Percentiles rank a stretch among this genome's conserved stretches.
Evolutionary conservation across 768 basidiomycete genomes (phyloP).

Genomic region (Suillus hirtellus): DNA sequence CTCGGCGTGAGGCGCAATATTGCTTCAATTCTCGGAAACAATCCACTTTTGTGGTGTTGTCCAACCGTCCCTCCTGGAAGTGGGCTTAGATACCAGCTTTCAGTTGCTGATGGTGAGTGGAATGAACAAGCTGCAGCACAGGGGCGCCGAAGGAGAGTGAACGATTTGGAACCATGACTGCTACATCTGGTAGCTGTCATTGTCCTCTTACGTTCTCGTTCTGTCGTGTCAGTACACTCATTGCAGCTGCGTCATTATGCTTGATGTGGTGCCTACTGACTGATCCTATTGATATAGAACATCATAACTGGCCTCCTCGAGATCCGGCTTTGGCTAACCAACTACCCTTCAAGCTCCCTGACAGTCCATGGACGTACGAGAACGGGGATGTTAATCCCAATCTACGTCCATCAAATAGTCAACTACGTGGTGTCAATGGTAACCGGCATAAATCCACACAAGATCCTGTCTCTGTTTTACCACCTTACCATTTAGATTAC

Average conservation of each 20-base stretch:
- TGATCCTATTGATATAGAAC: conserved; percentile 23
- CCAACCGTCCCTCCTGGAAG: conserved; percentile 66
- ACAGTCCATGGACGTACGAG: conserved; percentile 86
- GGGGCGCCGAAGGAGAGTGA: conserved; percentile 13
- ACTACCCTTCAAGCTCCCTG: conserved; percentile 48
- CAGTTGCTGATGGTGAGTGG: conserved; percentile 76
- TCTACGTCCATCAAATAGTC: conserved; percentile 62
- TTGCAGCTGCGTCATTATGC: conserved; percentile 14
- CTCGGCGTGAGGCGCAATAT: conserved; percentile 76
- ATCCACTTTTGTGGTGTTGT: conserved; percentile 82
- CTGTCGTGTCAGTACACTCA: conserved; percentile 3
- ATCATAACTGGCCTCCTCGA: conserved; percentile 69
- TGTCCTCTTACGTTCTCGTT: conserved; percentile 10
- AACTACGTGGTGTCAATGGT: conserved; percentile 31
- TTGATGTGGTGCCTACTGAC: conserved; percentile 29
- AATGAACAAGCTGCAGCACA: conserved; percentile 38
- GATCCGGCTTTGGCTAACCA: conserved; percentile 49
- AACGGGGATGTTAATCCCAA: conserved; percentile 75
- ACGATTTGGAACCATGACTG: conserved; percentile 11
- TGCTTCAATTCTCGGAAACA: conserved; percentile 72
- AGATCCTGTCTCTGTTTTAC: conserved; percentile 49
- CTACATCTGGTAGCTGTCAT: conserved; percentile 9
- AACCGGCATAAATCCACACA: conserved; percentile 20
- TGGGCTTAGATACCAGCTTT: conserved; percentile 77
- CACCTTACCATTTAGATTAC: conserved; percentile 81